Conservation (phyloP, 1,139 yeast species). For the Pichia sp. region DNA sequence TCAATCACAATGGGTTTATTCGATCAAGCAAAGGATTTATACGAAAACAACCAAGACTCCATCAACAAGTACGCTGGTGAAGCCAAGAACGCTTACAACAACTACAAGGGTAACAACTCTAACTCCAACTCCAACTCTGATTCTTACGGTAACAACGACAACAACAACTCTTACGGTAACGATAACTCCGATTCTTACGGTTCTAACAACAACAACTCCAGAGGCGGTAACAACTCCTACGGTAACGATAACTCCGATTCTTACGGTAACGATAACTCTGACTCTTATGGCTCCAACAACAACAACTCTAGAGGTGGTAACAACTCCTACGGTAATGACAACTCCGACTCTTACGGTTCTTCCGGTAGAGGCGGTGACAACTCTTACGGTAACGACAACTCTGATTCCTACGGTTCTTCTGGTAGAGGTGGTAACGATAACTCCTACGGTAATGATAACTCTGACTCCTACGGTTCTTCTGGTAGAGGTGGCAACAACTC, state of each 20-base stretch:
- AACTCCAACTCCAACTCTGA: slow-evolving; percentile 21
- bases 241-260: slow-evolving; percentile 20
- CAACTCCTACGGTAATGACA: slow-evolving; percentile 14
- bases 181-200: slow-evolving; percentile 8
- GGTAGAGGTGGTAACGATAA: slow-evolving; percentile 10
- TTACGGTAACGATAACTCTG: slow-evolving; percentile 15
- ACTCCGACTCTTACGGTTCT: slow-evolving; percentile 16
- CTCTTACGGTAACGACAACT: slow-evolving; percentile 16
- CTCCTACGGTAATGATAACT: slow-evolving; percentile 13
- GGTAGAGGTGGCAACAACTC: slow-evolving; percentile 15
- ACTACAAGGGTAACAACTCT: slow-evolving; percentile 16
- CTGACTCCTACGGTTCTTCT: slow-evolving; percentile 15
- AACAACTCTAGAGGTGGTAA: slow-evolving; percentile 15
- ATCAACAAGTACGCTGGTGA: slow-evolving; percentile 13
- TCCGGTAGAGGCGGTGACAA: slow-evolving; percentile 7
- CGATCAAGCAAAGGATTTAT: slow-evolving; percentile 25
- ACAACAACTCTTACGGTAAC: slow-evolving; percentile 18
- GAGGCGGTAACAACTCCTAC: slow-evolving; percentile 17
- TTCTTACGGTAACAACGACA: slow-evolving; percentile 19
- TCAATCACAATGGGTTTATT: slow-evolving; percentile 31
- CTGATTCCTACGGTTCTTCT: slow-evolving; percentile 21
- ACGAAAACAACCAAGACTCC: slow-evolving; percentile 21
- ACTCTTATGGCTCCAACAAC: slow-evolving; percentile 15
- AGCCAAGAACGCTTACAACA: slow-evolving; percentile 23
- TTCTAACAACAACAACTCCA: slow-evolving; percentile 11